Conservation (phyloP, 192 early-diverging fungal species). For the Podila epigama region DNA sequence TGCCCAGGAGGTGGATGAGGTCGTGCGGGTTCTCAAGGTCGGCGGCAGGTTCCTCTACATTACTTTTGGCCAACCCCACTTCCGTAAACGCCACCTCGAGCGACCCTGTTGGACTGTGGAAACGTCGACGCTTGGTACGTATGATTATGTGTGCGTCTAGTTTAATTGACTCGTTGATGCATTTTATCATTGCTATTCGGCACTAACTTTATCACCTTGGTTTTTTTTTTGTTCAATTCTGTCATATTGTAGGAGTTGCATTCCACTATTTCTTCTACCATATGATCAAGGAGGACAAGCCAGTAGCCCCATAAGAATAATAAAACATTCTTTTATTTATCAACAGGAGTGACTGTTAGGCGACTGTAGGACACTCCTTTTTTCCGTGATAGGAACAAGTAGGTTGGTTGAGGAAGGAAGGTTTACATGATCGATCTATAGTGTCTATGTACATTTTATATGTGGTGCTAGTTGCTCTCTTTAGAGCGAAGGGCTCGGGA, state of each 20-base stretch:
- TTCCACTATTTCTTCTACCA: slow-evolving; percentile 85
- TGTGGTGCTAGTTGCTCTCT: no score
- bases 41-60: slow-evolving; percentile 87
- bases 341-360: no score
- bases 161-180: neutral
- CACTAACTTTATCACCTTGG: neutral
- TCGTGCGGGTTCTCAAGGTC: slow-evolving; percentile 74
- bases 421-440: no score
- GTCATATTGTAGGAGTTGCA: slow-evolving; percentile 59
- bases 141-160: neutral
- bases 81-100: slow-evolving; percentile 76
- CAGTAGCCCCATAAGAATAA: neutral
- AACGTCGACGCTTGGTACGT: slow-evolving; percentile 60
- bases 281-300: slow-evolving; percentile 57
- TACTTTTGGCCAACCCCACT: slow-evolving; percentile 93
- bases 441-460: no score
- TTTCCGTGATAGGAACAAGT: no score
- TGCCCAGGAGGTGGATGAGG: slow-evolving; percentile 76
- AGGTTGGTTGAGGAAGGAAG: no score
- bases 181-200: neutral
- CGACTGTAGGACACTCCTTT: no score
- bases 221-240: neutral
- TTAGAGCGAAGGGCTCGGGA: neutral
- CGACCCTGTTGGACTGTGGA: slow-evolving; percentile 71
- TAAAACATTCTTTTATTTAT: no score